Conservation (phyloP, 1,284 basidiomycete species). For the Coniophora puteana region DNA sequence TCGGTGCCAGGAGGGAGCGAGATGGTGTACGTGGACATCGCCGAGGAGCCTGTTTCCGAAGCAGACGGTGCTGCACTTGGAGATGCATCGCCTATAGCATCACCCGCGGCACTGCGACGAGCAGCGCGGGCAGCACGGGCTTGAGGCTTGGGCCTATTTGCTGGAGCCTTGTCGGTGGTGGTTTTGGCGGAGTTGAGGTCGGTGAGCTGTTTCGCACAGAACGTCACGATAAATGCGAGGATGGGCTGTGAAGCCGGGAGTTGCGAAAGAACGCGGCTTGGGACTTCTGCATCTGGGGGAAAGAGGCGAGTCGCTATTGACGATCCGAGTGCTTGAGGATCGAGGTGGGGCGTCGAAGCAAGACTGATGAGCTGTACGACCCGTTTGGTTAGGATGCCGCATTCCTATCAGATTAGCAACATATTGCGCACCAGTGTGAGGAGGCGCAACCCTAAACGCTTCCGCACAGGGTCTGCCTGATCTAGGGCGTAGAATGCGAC, state of each 20-base stretch:
- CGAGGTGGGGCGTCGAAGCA: slow-evolving; percentile 42
- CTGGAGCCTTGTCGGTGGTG: slow-evolving; percentile 17
- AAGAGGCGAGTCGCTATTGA: slow-evolving; percentile 43
- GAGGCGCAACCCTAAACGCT: slow-evolving; percentile 45
- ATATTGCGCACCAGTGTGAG: slow-evolving; percentile 42
- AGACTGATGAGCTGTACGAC: slow-evolving; percentile 51
- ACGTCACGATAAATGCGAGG: slow-evolving; percentile 44
- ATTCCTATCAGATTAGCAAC: too few species aligned
- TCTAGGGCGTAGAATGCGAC: slow-evolving; percentile 50
- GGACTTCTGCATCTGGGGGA: slow-evolving; percentile 29
- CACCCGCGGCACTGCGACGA: slow-evolving; percentile 3
- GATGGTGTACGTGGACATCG: slow-evolving; percentile 22
- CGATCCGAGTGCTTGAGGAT: slow-evolving; percentile 45
- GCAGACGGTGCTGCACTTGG: slow-evolving; percentile 12
- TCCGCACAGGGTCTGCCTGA: slow-evolving; percentile 38
- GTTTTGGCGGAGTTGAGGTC: slow-evolving; percentile 14
- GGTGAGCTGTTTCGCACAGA: slow-evolving; percentile 44
- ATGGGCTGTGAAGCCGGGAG: too few species aligned
- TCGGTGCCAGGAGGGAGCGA: slow-evolving; percentile 28
- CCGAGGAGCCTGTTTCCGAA: slow-evolving; percentile 14
- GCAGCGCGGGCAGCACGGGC: slow-evolving; percentile 25
- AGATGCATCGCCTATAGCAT: slow-evolving; percentile 15
- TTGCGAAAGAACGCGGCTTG: too few species aligned
- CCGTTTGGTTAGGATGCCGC: slow-evolving; percentile 4
- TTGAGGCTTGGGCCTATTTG: slow-evolving; percentile 29